These are phyloP conservation scores for Euptelea pleiosperma DNA, from an alignment of 164 flowering plant genomes.

Conservation along the genomic window DNA sequence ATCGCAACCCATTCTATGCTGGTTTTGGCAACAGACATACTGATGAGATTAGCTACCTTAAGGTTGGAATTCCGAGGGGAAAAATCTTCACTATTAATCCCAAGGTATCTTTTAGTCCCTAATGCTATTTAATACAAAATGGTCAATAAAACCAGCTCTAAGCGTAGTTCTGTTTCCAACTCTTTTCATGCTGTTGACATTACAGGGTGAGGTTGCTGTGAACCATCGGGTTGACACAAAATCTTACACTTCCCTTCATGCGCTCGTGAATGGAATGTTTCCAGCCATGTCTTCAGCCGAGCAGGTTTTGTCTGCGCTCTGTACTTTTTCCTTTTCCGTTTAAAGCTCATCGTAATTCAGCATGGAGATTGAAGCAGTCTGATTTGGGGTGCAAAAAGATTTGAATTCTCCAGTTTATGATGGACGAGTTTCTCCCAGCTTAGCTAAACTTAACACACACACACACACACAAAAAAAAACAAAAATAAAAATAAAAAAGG, in stretches of 20 bases:
- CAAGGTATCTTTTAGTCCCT: slow-evolving; percentile 47
- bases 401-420: not conserved
- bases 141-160: not conserved
- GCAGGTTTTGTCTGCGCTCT: slow-evolving; percentile 47
- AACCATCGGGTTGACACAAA: slow-evolving; percentile 69
- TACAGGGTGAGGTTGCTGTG: slow-evolving; percentile 81
- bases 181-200: slow-evolving; percentile 13
- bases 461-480: not conserved
- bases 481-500: no score
- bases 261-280: slow-evolving; percentile 87
- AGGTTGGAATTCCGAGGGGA: slow-evolving; percentile 91
- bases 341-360: not conserved
- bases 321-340: not conserved
- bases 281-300: slow-evolving; percentile 59
- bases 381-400: slow-evolving; percentile 3
- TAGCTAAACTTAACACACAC: no score
- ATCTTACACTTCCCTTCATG: slow-evolving; percentile 74
- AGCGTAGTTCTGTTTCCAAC: slow-evolving; percentile 2
- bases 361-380: not conserved
- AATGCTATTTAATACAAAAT: not conserved
- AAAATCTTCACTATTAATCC: slow-evolving; percentile 94
- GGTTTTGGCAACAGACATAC: slow-evolving; percentile 98
- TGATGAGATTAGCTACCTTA: slow-evolving; percentile 94
- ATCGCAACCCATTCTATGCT: slow-evolving; percentile 91
- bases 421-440: not conserved